Evolutionary conservation across 352 stramenopile species (phyloP), one percentile per base, ranked within the genome.

Genomic region (Pythium insidiosum): DNA sequence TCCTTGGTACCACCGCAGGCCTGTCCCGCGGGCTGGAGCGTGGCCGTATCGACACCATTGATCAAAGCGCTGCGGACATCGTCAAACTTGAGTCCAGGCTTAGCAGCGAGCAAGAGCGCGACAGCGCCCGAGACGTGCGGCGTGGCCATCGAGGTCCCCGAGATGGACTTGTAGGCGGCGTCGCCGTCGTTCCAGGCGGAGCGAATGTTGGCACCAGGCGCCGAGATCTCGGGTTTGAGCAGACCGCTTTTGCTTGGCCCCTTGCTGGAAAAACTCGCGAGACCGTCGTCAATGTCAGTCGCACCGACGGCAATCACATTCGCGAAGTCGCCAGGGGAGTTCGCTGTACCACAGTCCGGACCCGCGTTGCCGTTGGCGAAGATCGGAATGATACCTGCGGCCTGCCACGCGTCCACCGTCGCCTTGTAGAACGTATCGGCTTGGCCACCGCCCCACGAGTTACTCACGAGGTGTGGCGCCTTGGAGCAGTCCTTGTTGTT

Each of bases 1-100:
- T 66, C 63, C 9, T 37, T 26, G 6, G 61, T 62, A 5, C 43
- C 33, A 13, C 63, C 60, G 43, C 62, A 77, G 12, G 43, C 42
- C 18, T 52, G 21, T 20, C 35, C 43, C n/a, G 47, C 44, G 2
- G 53, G 46, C 9, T 28, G 36, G 19, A 44, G 38, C 10, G 56
- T 15, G 3, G 38, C 20, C 10, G 35, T 25, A 22, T 60, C 54
- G 2, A 64, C 39, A 12, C 62, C 48, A 7, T 57, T 22, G 22
- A 52, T 26, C 7, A 43, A 28, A 30, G 26, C n/a, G 24, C 18
- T 13, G 9, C 33, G 34, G 13, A 64, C 37, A 5, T 56, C 9
- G 30, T 50, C 50, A 41, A 39, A 47, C 7, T 16, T 49, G 18
- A 56, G 12, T 3, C 30, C 23, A 1, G 58, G 58, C 10, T 60